phyloP scores from a whole-genome alignment of 306 rosid species.

The Senna siamea region DNA sequence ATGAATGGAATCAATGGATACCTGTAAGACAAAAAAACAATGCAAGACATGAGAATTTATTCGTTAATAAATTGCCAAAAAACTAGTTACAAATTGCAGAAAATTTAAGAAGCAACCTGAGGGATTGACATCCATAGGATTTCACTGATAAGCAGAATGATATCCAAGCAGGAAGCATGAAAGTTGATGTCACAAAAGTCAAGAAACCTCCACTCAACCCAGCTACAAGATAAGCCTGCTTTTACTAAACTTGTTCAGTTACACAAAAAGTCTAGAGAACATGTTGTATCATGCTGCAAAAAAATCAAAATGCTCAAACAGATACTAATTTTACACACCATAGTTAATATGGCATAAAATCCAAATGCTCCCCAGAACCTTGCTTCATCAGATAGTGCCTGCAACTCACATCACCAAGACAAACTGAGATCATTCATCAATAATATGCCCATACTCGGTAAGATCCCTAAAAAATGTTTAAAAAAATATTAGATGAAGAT shows the following conservation, averaged over 20 bases:
- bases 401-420: conserved; percentile 36
- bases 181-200: conserved; percentile 62
- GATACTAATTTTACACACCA: conserved; percentile 57
- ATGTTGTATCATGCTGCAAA: conserved; percentile 9
- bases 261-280: conserved; percentile 26
- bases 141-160: conserved; percentile 66
- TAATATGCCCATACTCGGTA: conserved; percentile 27
- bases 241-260: conserved; percentile 57
- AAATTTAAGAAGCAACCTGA: conserved; percentile 61
- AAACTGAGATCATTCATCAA: conserved; percentile 28
- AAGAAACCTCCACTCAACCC: conserved; percentile 93
- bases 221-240: conserved; percentile 84
- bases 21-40: conserved; percentile 29
- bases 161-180: conserved; percentile 87
- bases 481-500: conserved; percentile 11
- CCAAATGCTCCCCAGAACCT: conserved; percentile 98
- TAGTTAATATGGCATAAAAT: conserved; percentile 67
- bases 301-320: conserved; percentile 11
- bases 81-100: conserved; percentile 18
- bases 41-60: conserved; percentile 26
- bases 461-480: conserved; percentile 20
- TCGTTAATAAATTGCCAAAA: neutral
- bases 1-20: conserved; percentile 10
- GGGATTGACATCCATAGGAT: conserved; percentile 61
- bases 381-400: conserved; percentile 82